A percentile compares a stretch with the other conserved stretches of the same genome.
These are phyloP conservation scores for Scedosporium apiospermum DNA, from an alignment of 2,329 filamentous ascomycete genomes.

Conservation along the genomic window DNA sequence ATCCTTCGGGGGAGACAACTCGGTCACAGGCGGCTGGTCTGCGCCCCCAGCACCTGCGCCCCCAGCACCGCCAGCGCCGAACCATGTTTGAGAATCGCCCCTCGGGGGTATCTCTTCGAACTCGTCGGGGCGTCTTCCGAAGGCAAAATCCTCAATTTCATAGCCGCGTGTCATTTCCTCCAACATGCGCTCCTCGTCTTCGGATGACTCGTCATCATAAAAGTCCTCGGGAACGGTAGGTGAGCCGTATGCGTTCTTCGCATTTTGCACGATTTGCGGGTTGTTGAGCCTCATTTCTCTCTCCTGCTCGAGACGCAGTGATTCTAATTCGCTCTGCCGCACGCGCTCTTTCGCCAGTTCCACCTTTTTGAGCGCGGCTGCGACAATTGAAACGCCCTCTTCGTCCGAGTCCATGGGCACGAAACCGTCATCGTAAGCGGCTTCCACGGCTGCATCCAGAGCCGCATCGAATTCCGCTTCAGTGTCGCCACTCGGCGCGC, in stretches of 20 bases:
- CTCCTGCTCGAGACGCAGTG: slow-evolving; percentile 40
- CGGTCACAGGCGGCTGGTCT: slow-evolving; percentile 15
- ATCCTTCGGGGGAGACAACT: slow-evolving; percentile 4
- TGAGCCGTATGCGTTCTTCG: background rate
- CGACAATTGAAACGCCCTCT: slow-evolving; percentile 36
- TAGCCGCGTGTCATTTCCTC: slow-evolving; percentile 86
- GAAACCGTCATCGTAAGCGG: slow-evolving; percentile 86
- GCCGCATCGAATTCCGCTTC: slow-evolving; percentile 92
- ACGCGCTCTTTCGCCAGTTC: slow-evolving; percentile 70
- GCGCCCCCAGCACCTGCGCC: background rate
- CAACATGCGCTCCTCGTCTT: slow-evolving; percentile 67
- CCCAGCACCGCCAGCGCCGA: background rate
- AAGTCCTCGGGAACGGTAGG: slow-evolving; percentile 37
- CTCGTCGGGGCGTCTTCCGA: slow-evolving; percentile 27
- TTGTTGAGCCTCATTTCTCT: slow-evolving; percentile 17
- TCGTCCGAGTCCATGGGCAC: slow-evolving; percentile 55
- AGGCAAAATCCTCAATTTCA: slow-evolving; percentile 72
- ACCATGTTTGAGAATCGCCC: background rate
- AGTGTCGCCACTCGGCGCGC: slow-evolving; percentile 59
- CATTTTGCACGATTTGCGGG: background rate
- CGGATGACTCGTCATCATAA: slow-evolving; percentile 54
- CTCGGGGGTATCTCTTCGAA: background rate
- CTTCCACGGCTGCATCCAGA: slow-evolving; percentile 88
- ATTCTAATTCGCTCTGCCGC: slow-evolving; percentile 63
- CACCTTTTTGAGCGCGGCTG: slow-evolving; percentile 49